Base-by-base conservation (phyloP, 2,329 filamentous ascomycete genomes). In the Penicillium sp. region DNA sequence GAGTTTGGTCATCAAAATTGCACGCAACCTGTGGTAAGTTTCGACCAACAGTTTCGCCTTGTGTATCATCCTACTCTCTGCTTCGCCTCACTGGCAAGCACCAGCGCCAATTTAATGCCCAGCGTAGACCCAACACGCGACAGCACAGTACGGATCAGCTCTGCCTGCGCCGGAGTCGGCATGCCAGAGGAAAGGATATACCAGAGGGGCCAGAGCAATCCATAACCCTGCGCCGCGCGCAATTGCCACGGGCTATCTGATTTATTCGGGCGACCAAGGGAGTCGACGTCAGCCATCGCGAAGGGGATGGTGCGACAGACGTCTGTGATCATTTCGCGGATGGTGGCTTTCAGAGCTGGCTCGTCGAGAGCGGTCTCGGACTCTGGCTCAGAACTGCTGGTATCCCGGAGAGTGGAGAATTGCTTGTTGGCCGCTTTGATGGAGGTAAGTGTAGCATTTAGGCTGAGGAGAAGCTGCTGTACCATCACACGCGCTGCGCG, bases 141-240 rank as follows among this genome's bases (percentile, higher is more conserved):
- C 4, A 76, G 56, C 33, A 64, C 67, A 9, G 58, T 54, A 6
- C 67, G 64, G 17, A 74, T 69, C 51, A 70, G 69, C 5, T 68
- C 55, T 6, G 53, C 57, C 57, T 75, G 73, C 1, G 57, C 61
- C 2, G 67, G 64, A 0, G 68, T 73, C 5, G 73, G 71, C 49
- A 74, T 60, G 0, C 71, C 72, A 33, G 65, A 71, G 5, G 71
- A 67, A 5, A 71, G 47, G 9, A 73, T 65, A 44, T 73, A 73
- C 73, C 73, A 76, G n/a, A 75, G 58, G 2, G 73, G 73, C 73
- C 73, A 76, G 3, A 75, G 61, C 53, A 75, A 61, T 19, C 63
- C 67, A 29, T 73, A 73, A 0, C 61, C 71, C 25, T 73, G 68
- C 2, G 68, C 68, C 1, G 71, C 72, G 19, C 72, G 72, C 15